Base-by-base conservation (phyloP, 345 rosid species). In the Syzygium aqueum region DNA sequence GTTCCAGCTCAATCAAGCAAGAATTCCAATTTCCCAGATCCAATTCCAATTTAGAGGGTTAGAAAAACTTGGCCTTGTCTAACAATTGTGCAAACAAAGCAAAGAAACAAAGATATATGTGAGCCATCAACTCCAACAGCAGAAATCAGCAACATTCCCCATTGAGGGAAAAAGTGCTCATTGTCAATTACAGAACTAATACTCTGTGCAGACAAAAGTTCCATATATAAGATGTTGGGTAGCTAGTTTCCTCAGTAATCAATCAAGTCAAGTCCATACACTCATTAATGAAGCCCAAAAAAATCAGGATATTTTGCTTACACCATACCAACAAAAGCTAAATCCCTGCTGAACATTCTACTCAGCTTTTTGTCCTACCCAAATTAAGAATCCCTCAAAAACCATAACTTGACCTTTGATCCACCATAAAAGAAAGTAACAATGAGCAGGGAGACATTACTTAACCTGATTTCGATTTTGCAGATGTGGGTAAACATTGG, bases 401-500 rank as follows among this genome's bases (percentile, higher is more conserved):
- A 87, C 21, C 59, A 59, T 37, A 87, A 43, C 49, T 73, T 73
- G 49, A 37, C 49, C 82, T 33, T 33, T 73, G 82, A 73, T 37
- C 82, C 49, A 37, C 49, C 49, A 37, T 10, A 37, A 83, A 19
- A 52, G 65, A 17, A 13, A 61, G 53, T 77, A 87, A 77, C 63
- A 53, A 59, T 25, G 2, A 80, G 80, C 12, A 37, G 51, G 19
- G 59, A 86, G 53, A 63, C 3, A 51, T 89, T 92, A 95, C 94
- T 93, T 89, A 78, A 89, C 90, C 87, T 43, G 90, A 77, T 61
- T 87, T 43, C 22, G 87, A 40, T 51, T 89, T 87, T 88, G 88
- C 89, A 46, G 33, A 49, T 65, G 87, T 87, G 57, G 40, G 88
- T 57, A 51, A 86, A 33, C 84, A 43, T 19, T 87, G 65, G 43